phyloP scores from a whole-genome alignment of 106 monocot species.

The Agapanthus africanus region DNA sequence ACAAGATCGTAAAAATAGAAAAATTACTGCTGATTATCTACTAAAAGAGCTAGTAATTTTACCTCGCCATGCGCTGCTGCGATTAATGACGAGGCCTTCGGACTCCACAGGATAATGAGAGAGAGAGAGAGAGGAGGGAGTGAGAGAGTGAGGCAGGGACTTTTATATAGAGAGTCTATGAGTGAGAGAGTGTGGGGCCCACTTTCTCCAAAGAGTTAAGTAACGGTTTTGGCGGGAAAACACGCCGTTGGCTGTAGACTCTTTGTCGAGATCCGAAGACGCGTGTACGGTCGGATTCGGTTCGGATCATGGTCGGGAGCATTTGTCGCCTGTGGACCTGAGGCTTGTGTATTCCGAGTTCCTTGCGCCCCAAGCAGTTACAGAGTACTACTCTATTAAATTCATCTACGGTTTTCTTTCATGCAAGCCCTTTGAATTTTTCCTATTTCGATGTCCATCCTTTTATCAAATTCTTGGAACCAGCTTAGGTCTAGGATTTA shows the following conservation, averaged over 20 bases:
- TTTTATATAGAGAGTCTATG: neutral
- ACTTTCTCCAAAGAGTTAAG: neutral
- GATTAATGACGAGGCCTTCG: neutral
- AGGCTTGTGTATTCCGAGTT: neutral
- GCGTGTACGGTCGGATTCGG: neutral
- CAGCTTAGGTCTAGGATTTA: no score
- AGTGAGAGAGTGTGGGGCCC: neutral
- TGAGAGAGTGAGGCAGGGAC: neutral
- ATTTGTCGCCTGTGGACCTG: no score
- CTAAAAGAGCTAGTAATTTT: no score
- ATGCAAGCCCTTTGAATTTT: no score
- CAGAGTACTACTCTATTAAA: no score
- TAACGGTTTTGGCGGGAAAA: slow-evolving; percentile 11
- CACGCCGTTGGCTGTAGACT: neutral
- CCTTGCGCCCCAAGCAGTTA: slow-evolving; percentile 1
- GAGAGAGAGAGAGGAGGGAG: neutral
- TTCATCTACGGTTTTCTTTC: no score
- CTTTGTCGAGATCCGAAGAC: neutral
- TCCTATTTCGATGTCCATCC: no score
- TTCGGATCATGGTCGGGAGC: neutral
- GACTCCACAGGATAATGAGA: neutral
- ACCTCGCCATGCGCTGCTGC: neutral
- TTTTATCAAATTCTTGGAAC: no score
- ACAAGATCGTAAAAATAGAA: no score
- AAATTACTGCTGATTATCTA: no score